Evolutionary conservation across 2,329 filamentous ascomycete species (phyloP).

Genomic region (Akanthomyces muscarius): DNA sequence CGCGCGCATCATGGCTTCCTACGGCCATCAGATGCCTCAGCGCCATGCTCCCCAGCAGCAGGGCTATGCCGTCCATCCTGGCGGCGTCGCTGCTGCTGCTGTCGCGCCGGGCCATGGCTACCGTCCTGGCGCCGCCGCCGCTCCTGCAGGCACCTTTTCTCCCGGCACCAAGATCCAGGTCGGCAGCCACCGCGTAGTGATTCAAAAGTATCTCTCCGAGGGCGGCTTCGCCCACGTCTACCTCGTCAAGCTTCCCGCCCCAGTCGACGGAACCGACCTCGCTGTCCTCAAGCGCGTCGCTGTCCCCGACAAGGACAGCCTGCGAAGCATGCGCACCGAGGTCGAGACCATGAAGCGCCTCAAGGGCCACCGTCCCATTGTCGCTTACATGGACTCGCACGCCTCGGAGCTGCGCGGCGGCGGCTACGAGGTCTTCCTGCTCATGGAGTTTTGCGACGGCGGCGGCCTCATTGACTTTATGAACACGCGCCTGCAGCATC

Average conservation of each 20-base stretch:
- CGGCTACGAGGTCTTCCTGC: constrained; percentile 94
- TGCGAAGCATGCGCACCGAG: constrained; percentile 95
- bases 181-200: constrained; percentile 84
- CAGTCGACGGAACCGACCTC: constrained; percentile 71
- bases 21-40: constrained; percentile 35
- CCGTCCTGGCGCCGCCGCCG: constrained; percentile 35
- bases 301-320: constrained; percentile 89
- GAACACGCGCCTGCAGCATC: constrained; percentile 95
- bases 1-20: constrained; percentile 31
- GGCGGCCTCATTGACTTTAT: constrained; percentile 98
- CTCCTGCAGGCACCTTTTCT: constrained; percentile 80
- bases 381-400: constrained; percentile 97
- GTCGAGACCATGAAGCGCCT: constrained; percentile 99
- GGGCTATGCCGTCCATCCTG: constrained; percentile 10
- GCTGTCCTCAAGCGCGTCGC: constrained; percentile 93
- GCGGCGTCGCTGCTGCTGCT: not conserved
- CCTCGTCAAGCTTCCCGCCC: constrained; percentile 78
- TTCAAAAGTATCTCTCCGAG: constrained; percentile 96
- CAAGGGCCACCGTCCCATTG: constrained; percentile 92
- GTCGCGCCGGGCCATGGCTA: constrained; percentile 38
- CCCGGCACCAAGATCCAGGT: constrained; percentile 97
- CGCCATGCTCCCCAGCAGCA: constrained; percentile 29
- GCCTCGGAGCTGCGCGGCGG: constrained; percentile 89
- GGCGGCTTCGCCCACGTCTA: constrained; percentile 98
- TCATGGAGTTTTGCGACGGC: constrained; percentile 97